Conservation (phyloP, 805 yeast genomes). For the Kluyveromyces nonfermentans region DNA sequence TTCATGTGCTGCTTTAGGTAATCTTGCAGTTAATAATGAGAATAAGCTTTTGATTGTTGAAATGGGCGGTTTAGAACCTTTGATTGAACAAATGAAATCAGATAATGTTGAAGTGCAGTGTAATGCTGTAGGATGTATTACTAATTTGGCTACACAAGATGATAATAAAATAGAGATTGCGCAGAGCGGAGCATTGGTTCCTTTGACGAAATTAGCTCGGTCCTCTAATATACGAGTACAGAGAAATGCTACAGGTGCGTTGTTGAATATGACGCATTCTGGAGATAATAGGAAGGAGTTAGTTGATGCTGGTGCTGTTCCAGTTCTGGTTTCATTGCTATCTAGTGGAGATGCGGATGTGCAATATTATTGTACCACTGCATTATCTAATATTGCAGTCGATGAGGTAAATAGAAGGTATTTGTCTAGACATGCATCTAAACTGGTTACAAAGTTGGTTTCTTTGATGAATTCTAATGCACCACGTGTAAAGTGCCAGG, state of each 20-base stretch:
- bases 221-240: conserved; percentile 93
- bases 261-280: conserved; percentile 96
- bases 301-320: conserved; percentile 97
- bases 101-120: conserved; percentile 97
- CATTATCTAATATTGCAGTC: conserved; percentile 92
- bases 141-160: conserved; percentile 96
- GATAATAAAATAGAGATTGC: conserved; percentile 95
- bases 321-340: conserved; percentile 81
- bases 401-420: conserved; percentile 86
- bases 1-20: conserved; percentile 98
- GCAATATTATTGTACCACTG: conserved; percentile 97
- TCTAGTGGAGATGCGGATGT: conserved; percentile 90
- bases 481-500: conserved; percentile 96
- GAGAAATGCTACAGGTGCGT: conserved; percentile 97
- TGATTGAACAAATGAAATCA: conserved; percentile 95
- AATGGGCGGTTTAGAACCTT: conserved; percentile 96
- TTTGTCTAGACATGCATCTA: conserved; percentile 85
- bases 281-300: conserved; percentile 92
- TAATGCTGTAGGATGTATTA: conserved; percentile 97
- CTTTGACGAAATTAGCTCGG: conserved; percentile 88
- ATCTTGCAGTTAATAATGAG: conserved; percentile 91
- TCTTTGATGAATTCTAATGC: conserved; percentile 86
- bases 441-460: conserved; percentile 79
- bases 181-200: conserved; percentile 88
- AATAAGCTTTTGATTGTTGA: conserved; percentile 90